A percentile compares a stretch with the other conserved stretches of the same genome.
These are phyloP conservation scores for Ganoderma sp. DNA, from an alignment of 1,284 basidiomycete genomes.

Conservation along the genomic window DNA sequence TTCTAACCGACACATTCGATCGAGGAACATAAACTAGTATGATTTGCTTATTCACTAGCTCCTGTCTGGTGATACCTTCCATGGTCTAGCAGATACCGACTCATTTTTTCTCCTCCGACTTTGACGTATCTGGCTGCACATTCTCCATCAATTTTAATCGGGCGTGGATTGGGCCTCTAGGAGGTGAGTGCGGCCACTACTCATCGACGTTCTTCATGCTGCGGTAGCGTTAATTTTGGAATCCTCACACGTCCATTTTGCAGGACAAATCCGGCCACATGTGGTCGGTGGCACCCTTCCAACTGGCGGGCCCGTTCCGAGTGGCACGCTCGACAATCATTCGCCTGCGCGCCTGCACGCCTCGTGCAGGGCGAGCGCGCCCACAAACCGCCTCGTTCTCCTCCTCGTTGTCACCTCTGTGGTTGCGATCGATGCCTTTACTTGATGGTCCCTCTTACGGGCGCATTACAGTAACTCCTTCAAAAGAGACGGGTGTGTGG, in stretches of 20 bases:
- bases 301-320: background rate
- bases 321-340: constrained; percentile 14
- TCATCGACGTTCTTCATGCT: background rate
- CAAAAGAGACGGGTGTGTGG: constrained; percentile 9
- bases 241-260: background rate
- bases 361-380: constrained; percentile 27
- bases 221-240: background rate
- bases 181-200: background rate
- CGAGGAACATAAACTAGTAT: background rate
- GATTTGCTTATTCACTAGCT: constrained; percentile 5
- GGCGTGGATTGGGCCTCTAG: background rate
- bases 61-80: background rate
- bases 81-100: background rate
- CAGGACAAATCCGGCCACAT: background rate
- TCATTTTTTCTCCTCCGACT: background rate
- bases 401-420: constrained; percentile 23
- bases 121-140: no score
- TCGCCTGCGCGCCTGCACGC: constrained; percentile 22
- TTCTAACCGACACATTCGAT: background rate
- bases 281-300: constrained; percentile 3
- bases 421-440: constrained; percentile 21
- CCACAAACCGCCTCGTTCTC: constrained; percentile 30
- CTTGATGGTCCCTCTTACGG: constrained; percentile 13
- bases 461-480: constrained; percentile 1
- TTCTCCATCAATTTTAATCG: background rate